Evolutionary conservation across 257 asterid species (phyloP).

Genomic region (Nicotiana obtusifolia): DNA sequence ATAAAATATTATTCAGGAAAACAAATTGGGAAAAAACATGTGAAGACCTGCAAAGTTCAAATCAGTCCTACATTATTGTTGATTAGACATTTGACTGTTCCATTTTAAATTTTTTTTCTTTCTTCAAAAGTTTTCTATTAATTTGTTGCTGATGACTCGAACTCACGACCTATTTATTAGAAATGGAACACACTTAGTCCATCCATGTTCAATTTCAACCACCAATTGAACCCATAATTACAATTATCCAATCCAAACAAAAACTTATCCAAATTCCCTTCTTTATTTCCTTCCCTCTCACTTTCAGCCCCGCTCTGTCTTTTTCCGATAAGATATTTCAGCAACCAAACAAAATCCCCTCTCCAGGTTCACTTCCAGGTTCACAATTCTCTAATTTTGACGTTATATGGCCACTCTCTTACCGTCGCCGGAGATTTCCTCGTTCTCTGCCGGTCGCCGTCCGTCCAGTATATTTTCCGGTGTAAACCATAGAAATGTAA

Average conservation of each 20-base stretch:
- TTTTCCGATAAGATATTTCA: slow-evolving; percentile 28
- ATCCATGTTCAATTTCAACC: slow-evolving; percentile 26
- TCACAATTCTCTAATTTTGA: slow-evolving; percentile 24
- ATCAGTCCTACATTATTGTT: background rate
- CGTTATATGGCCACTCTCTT: slow-evolving; percentile 27
- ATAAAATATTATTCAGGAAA: too few species aligned
- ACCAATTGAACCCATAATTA: slow-evolving; percentile 12
- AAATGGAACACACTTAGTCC: too few species aligned
- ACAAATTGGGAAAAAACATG: too few species aligned
- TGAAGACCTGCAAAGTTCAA: too few species aligned
- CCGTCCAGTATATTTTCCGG: background rate
- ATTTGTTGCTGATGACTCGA: too few species aligned
- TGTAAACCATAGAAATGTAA: background rate
- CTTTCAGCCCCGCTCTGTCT: slow-evolving; percentile 27
- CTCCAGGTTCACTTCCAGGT: background rate
- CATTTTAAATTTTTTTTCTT: too few species aligned
- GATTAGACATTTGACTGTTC: background rate
- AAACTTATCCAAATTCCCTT: slow-evolving; percentile 10
- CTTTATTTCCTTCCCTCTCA: slow-evolving; percentile 20
- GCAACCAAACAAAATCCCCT: slow-evolving; percentile 20
- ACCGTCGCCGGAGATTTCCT: slow-evolving; percentile 33
- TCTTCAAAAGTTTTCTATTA: too few species aligned
- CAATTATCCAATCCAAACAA: background rate
- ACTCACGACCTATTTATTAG: too few species aligned
- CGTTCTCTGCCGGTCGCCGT: slow-evolving; percentile 10